These are phyloP conservation scores for Komagataella mondaviorum DNA, from an alignment of 805 yeast species.

Conservation along the genomic window DNA sequence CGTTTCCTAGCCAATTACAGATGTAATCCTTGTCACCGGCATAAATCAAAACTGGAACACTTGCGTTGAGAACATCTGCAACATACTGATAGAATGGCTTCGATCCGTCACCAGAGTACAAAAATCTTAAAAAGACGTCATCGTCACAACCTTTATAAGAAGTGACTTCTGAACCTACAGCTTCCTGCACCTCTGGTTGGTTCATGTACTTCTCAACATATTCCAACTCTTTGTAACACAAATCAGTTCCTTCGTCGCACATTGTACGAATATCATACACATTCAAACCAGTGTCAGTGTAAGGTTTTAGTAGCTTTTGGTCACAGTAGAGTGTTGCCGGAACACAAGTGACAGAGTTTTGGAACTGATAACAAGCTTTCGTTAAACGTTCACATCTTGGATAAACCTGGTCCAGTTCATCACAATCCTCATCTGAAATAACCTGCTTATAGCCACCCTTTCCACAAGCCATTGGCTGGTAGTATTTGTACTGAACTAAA, in stretches of 20 bases:
- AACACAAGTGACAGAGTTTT: slow-evolving; percentile 44
- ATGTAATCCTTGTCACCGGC: slow-evolving; percentile 94
- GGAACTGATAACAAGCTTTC: slow-evolving; percentile 49
- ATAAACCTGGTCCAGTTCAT: slow-evolving; percentile 41
- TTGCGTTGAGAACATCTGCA: slow-evolving; percentile 46
- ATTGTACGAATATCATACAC: slow-evolving; percentile 48
- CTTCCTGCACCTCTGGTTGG: slow-evolving; percentile 35
- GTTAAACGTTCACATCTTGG: slow-evolving; percentile 55
- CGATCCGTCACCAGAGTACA: slow-evolving; percentile 52
- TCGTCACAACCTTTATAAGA: slow-evolving; percentile 38
- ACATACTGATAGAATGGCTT: slow-evolving; percentile 49
- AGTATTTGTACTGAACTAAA: slow-evolving; percentile 60
- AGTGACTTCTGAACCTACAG: slow-evolving; percentile 42
- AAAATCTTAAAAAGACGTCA: slow-evolving; percentile 33
- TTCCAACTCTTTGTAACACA: slow-evolving; percentile 39
- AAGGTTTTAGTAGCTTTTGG: slow-evolving; percentile 47
- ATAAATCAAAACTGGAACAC: slow-evolving; percentile 69
- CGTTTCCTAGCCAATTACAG: slow-evolving; percentile 88
- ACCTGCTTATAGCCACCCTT: slow-evolving; percentile 74
- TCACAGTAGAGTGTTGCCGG: slow-evolving; percentile 54
- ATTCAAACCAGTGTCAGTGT: slow-evolving; percentile 43
- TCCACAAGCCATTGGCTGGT: slow-evolving; percentile 93
- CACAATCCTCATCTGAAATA: slow-evolving; percentile 56
- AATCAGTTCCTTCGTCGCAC: slow-evolving; percentile 28
- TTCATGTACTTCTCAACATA: slow-evolving; percentile 39